These are phyloP conservation scores for Dillenia suffruticosa DNA, from an alignment of 164 flowering plant genomes.

Conservation along the genomic window DNA sequence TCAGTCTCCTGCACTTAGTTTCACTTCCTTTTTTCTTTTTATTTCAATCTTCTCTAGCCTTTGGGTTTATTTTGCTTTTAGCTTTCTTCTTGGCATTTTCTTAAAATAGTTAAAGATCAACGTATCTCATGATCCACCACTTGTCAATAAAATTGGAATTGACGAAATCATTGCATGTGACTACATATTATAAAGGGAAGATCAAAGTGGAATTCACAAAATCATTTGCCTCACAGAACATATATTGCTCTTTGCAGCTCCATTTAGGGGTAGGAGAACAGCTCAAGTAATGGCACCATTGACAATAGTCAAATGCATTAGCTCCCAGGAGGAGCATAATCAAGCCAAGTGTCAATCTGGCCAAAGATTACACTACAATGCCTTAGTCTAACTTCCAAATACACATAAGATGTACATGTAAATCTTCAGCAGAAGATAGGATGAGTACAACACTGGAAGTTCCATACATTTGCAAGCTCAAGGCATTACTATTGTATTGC, in stretches of 20 bases:
- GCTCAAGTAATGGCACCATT: slow-evolving; percentile 94
- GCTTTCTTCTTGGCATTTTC: no score
- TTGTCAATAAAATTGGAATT: background rate
- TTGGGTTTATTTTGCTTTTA: no score
- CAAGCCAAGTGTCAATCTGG: slow-evolving; percentile 64
- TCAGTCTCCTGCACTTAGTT: no score
- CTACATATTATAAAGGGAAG: background rate
- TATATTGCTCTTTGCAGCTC: slow-evolving; percentile 62
- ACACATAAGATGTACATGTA: no score
- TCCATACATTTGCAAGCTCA: no score
- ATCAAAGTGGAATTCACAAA: background rate
- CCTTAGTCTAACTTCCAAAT: no score
- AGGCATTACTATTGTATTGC: no score
- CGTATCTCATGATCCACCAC: background rate
- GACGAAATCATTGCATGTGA: background rate
- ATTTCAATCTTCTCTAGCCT: no score
- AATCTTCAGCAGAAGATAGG: no score
- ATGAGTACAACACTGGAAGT: no score
- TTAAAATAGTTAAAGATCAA: background rate
- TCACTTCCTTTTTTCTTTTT: no score
- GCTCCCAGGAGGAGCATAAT: slow-evolving; percentile 68
- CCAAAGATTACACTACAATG: background rate
- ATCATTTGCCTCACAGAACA: slow-evolving; percentile 54
- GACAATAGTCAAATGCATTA: slow-evolving; percentile 77
- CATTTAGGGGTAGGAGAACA: slow-evolving; percentile 77